Conservation (phyloP, 2,329 filamentous ascomycete species). For the Fusarium sp. region DNA sequence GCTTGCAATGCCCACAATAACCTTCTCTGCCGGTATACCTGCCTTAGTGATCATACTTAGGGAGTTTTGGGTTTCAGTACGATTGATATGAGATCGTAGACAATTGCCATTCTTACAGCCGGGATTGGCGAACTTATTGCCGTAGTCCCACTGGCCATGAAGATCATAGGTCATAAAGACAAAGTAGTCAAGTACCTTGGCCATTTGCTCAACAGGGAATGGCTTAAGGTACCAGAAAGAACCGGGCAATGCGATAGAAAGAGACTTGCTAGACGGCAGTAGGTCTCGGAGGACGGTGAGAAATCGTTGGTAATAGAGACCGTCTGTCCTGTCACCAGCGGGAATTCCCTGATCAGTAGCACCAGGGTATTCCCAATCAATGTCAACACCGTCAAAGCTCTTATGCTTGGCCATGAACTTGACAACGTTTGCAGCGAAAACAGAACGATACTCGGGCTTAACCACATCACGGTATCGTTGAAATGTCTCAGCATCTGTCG, state of each 20-base stretch:
- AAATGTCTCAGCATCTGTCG: constrained; percentile 19
- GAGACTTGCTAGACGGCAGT: constrained; percentile 34
- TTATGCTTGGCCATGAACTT: constrained; percentile 53
- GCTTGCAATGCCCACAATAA: constrained; percentile 50
- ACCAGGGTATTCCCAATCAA: constrained; percentile 59
- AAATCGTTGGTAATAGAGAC: constrained; percentile 37
- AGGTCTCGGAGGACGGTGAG: constrained; percentile 7
- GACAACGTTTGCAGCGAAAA: constrained; percentile 51
- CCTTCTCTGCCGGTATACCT: constrained; percentile 47
- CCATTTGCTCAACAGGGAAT: constrained; percentile 49
- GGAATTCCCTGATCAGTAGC: constrained; percentile 50
- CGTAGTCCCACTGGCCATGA: constrained; percentile 52
- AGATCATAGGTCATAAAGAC: constrained; percentile 55
- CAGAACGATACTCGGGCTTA: constrained; percentile 48
- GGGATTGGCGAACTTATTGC: constrained; percentile 24
- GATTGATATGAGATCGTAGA: constrained; percentile 53
- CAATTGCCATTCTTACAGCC: constrained; percentile 51
- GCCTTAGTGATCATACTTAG: constrained; percentile 54
- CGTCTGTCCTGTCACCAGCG: constrained; percentile 28
- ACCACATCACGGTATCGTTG: constrained; percentile 38
- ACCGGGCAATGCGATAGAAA: constrained; percentile 51
- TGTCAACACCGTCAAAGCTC: constrained; percentile 56
- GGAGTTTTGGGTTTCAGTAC: constrained; percentile 51
- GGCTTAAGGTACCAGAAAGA: constrained; percentile 53
- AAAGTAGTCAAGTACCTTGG: constrained; percentile 50